Conservation (phyloP, 805 yeast genomes). For the Cyberlindnera mrakii region DNA sequence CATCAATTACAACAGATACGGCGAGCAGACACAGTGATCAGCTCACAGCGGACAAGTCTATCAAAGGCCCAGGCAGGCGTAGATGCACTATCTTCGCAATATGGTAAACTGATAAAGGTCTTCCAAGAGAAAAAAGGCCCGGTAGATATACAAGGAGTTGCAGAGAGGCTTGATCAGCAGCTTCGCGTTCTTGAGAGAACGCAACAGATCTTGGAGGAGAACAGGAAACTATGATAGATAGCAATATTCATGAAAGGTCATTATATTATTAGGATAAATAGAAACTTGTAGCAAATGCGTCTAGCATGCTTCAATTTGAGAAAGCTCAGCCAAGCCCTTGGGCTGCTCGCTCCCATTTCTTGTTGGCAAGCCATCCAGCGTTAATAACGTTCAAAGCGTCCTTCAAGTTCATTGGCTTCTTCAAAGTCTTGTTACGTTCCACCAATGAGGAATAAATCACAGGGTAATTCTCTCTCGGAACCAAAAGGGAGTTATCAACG, state of each 20-base stretch:
- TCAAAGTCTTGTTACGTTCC: slow-evolving; percentile 60
- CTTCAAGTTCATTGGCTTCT: slow-evolving; percentile 62
- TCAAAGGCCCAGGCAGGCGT: slow-evolving; percentile 5
- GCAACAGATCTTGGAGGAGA: slow-evolving; percentile 29
- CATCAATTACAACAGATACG: slow-evolving; percentile 17
- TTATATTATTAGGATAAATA: neutral
- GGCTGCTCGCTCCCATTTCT: slow-evolving; percentile 60
- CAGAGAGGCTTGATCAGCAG: slow-evolving; percentile 68
- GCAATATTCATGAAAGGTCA: slow-evolving; percentile 3
- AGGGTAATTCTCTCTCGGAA: slow-evolving; percentile 46
- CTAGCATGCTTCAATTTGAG: no score
- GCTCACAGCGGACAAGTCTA: slow-evolving; percentile 16
- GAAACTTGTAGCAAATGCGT: no score
- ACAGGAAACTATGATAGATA: slow-evolving; percentile 9
- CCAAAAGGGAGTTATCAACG: slow-evolving; percentile 23
- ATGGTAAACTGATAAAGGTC: slow-evolving; percentile 6
- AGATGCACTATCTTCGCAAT: slow-evolving; percentile 4
- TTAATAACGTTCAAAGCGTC: slow-evolving; percentile 70
- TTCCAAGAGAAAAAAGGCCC: slow-evolving; percentile 2
- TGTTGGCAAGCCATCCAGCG: slow-evolving; percentile 80
- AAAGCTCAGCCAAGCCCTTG: slow-evolving; percentile 25
- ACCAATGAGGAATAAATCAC: slow-evolving; percentile 66
- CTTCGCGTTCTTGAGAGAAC: slow-evolving; percentile 65
- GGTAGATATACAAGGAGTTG: slow-evolving; percentile 42
- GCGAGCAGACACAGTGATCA: slow-evolving; percentile 17